Percentiles rank a stretch among this genome's conserved stretches.
These are phyloP conservation scores for Juglanconis oblonga DNA, from an alignment of 2,329 filamentous ascomycete species.

Conservation along the genomic window DNA sequence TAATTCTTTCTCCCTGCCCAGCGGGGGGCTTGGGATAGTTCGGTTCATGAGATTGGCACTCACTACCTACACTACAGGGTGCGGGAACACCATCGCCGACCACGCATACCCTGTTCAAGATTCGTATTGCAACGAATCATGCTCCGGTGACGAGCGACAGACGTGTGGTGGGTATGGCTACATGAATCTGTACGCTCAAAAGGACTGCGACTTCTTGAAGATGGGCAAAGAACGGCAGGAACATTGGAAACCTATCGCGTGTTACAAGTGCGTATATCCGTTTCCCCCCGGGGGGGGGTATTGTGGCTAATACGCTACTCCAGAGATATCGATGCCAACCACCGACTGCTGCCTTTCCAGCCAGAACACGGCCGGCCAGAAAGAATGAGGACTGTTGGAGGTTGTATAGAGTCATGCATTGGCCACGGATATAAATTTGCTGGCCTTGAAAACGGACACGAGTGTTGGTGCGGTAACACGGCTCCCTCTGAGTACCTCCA, in stretches of 20 bases:
- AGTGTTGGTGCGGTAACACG: constrained; percentile 2
- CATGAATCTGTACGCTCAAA: constrained; percentile 1
- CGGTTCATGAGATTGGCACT: neutral
- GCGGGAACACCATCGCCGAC: constrained; percentile 3
- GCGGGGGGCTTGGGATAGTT: neutral
- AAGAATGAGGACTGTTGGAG: neutral
- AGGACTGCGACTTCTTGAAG: neutral
- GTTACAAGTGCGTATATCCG: neutral
- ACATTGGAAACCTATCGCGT: neutral
- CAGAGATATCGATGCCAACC: neutral
- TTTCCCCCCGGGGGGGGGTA: neutral
- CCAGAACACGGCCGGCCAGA: neutral
- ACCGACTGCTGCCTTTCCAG: neutral
- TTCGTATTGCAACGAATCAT: neutral
- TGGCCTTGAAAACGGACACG: constrained; percentile 2
- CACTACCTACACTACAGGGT: neutral
- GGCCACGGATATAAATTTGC: neutral
- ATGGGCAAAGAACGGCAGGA: neutral
- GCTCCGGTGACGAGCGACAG: neutral
- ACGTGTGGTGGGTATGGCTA: constrained; percentile 2
- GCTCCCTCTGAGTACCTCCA: neutral
- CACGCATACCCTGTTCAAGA: neutral
- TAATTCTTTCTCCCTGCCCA: neutral
- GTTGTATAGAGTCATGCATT: neutral
- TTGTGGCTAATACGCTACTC: neutral